Base-by-base conservation (phyloP, 2,329 filamentous ascomycete species). In the Aaosphaeria arxii region DNA sequence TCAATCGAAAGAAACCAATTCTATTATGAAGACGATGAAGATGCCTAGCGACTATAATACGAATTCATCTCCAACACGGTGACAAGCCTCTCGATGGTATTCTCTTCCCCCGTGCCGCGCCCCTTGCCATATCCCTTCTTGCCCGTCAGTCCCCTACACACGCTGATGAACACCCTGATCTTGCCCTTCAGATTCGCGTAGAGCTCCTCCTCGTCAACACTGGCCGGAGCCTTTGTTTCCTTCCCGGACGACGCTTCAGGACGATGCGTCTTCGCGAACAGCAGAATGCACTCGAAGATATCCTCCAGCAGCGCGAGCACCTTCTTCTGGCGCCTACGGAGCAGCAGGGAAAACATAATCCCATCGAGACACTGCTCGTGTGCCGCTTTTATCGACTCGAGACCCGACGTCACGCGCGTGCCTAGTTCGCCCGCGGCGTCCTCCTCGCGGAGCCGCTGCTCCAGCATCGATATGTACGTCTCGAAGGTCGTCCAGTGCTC, bases 321-420 rank as follows among this genome's bases (percentile, higher is more conserved):
- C 1, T 88, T 85, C 49, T 83, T 77, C 65, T 95, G 90, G 33
- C 87, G 78, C 59, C 87, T 88, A 49, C 87, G 80, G 3, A 95
- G 73, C 11, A 96, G 78, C 0, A 94, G 73, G 0, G 83, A 82
- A 52, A 84, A 82, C 72, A 91, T 81, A 42, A 95, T 90, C 44
- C 83, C 78, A 62, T 95, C 87, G 2, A 96, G 76, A 6, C 86
- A 81, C 32, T 81, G 76, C 52, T 91, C 86, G 57, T 95, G 90
- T 28, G 85, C 81, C 40, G 83, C 79, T 24, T 85, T 78, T 9
- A 95, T 71, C 39, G 81, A 76, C 36, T 86, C 83, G 0, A 91
- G 79, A 11, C 88, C 87, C 55, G 81, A 75, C 7, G 75, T 74
- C 5, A 70, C 65, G 5, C 61, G 56, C 9, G 71, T 71, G 41